These are phyloP conservation scores for Metschnikowia cubensis DNA, from an alignment of 805 yeast genomes.

Conservation along the genomic window DNA sequence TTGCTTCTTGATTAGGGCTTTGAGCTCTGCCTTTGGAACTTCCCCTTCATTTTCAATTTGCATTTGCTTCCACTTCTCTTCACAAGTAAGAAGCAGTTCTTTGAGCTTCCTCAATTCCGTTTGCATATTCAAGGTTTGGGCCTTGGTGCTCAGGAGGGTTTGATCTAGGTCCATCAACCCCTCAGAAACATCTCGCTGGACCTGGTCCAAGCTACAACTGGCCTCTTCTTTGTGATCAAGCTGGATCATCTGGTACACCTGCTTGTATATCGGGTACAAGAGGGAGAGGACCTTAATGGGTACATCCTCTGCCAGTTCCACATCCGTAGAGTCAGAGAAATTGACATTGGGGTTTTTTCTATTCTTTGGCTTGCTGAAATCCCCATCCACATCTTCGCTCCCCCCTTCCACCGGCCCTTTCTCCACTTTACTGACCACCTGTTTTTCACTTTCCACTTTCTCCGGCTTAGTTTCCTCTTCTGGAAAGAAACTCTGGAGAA, in stretches of 20 bases:
- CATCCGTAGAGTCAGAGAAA: conserved; percentile 13
- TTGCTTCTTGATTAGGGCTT: neutral
- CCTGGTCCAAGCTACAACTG: neutral
- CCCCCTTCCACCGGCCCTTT: neutral
- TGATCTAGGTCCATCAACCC: conserved; percentile 9
- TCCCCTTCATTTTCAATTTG: neutral
- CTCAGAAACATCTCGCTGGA: conserved; percentile 6
- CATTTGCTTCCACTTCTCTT: neutral
- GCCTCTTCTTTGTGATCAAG: conserved; percentile 1
- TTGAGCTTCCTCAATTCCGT: neutral
- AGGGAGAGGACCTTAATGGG: neutral
- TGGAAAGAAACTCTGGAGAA: conserved; percentile 1
- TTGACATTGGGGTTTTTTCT: conserved; percentile 3
- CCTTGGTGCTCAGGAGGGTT: neutral
- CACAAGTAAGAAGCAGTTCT: neutral
- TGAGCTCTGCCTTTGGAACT: neutral
- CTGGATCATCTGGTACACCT: conserved; percentile 4
- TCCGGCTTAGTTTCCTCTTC: neutral
- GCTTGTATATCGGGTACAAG: conserved; percentile 7
- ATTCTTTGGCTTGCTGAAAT: neutral
- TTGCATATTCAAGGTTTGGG: conserved; percentile 1
- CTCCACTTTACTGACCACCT: neutral
- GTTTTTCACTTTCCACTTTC: neutral
- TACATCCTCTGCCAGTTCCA: conserved; percentile 9
- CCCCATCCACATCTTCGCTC: neutral